Percentiles rank a stretch among this genome's conserved stretches.
Evolutionary conservation across 2,329 filamentous ascomycete genomes (phyloP).

Genomic region (Stagonosporopsis vannaccii): DNA sequence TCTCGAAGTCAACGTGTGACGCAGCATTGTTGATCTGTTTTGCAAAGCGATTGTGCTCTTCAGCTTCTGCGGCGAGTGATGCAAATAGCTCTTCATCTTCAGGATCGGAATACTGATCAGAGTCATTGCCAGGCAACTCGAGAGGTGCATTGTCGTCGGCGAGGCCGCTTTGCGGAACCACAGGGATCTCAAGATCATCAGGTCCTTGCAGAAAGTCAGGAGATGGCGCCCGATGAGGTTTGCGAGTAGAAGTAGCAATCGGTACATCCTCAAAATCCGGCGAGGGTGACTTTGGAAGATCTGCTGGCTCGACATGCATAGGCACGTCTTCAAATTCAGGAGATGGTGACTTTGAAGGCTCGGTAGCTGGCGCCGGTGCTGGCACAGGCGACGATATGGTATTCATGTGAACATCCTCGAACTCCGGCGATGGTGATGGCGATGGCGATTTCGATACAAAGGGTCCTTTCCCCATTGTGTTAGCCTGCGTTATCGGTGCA

Average conservation of each 20-base stretch:
- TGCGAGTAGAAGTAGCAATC: constrained; percentile 27
- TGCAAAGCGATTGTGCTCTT: constrained; percentile 93
- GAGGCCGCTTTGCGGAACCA: constrained; percentile 41
- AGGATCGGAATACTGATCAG: constrained; percentile 71
- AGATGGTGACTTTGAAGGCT: constrained; percentile 51
- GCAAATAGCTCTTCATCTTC: constrained; percentile 90
- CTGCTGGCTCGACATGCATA: constrained; percentile 23
- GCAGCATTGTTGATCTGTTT: constrained; percentile 81
- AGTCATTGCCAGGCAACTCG: constrained; percentile 40
- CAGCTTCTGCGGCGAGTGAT: constrained; percentile 86
- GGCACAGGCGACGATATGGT: constrained; percentile 6
- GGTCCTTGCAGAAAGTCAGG: constrained; percentile 36
- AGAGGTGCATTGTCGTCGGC: constrained; percentile 39
- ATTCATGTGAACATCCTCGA: constrained; percentile 57
- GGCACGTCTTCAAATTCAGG: constrained; percentile 61
- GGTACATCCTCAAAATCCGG: constrained; percentile 61
- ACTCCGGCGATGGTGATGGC: constrained; percentile 57
- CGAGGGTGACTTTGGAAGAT: constrained; percentile 50
- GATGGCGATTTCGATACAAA: background rate
- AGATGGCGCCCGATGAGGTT: constrained; percentile 30
- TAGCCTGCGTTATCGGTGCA: background rate
- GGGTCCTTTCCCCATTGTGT: background rate
- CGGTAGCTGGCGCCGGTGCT: constrained; percentile 8
- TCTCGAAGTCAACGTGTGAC: constrained; percentile 78
- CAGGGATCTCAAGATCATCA: constrained; percentile 37